Evolutionary conservation across 2,329 filamentous ascomycete genomes (phyloP).

Genomic region (Cercospora nicotianae): DNA sequence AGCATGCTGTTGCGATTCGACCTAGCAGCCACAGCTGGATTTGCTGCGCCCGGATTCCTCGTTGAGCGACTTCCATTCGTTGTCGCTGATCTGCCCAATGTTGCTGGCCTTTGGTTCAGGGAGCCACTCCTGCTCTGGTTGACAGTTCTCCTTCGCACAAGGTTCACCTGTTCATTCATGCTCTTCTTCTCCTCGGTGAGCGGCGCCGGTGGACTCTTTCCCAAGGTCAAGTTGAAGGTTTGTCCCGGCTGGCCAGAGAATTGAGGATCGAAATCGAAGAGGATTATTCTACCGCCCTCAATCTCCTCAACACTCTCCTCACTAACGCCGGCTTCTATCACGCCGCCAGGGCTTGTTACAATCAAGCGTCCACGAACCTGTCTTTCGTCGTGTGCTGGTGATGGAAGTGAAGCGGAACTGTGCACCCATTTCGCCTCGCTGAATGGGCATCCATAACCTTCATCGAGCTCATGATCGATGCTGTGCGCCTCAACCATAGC

Average conservation of each 20-base stretch:
- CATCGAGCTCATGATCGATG: slow-evolving; percentile 42
- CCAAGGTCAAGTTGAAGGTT: slow-evolving; percentile 39
- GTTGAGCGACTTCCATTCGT: slow-evolving; percentile 29
- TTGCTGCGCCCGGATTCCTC: slow-evolving; percentile 24
- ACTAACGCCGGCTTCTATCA: slow-evolving; percentile 31
- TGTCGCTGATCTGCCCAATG: slow-evolving; percentile 39
- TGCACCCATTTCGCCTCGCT: slow-evolving; percentile 40
- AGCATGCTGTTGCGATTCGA: slow-evolving; percentile 30
- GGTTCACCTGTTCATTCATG: slow-evolving; percentile 38
- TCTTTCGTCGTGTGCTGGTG: slow-evolving; percentile 28
- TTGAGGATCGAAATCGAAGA: slow-evolving; percentile 34
- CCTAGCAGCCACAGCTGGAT: slow-evolving; percentile 3
- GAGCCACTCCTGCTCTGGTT: slow-evolving; percentile 37
- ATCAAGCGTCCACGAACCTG: slow-evolving; percentile 39
- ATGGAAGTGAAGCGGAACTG: slow-evolving; percentile 34
- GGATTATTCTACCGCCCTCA: slow-evolving; percentile 41
- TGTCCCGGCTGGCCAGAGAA: slow-evolving; percentile 40
- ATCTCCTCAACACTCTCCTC: slow-evolving; percentile 39
- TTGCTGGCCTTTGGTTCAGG: slow-evolving; percentile 36
- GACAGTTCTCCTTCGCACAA: slow-evolving; percentile 40
- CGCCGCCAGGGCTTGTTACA: slow-evolving; percentile 40
- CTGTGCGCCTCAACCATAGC: slow-evolving; percentile 40
- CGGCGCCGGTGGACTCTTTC: slow-evolving; percentile 38
- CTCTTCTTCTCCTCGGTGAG: slow-evolving; percentile 39
- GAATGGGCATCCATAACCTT: slow-evolving; percentile 42